Conservation (phyloP, 1,284 basidiomycete species). For the Amylostereum chailletii region DNA sequence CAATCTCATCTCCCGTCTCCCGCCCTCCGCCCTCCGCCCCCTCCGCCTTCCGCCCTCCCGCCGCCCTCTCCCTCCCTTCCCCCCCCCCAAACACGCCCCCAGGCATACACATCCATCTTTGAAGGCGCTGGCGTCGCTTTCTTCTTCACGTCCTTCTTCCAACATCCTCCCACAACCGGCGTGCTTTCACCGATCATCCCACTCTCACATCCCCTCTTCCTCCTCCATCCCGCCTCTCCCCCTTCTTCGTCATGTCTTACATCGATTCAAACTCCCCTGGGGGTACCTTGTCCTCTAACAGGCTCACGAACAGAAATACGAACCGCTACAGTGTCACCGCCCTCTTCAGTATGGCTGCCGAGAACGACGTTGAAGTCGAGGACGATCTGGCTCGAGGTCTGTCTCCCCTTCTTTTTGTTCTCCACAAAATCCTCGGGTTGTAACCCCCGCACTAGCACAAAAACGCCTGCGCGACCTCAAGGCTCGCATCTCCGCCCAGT, state of each 20-base stretch:
- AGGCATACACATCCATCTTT: not conserved
- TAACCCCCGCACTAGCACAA: constrained; percentile 54
- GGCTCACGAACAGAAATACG: constrained; percentile 84
- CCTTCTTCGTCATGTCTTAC: constrained; percentile 1
- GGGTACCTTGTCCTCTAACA: constrained; percentile 50
- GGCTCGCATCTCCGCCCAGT: constrained; percentile 95
- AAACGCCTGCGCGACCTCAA: constrained; percentile 94
- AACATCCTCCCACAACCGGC: not conserved
- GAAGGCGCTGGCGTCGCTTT: constrained; percentile 14
- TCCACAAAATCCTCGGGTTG: not conserved
- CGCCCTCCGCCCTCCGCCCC: too few species aligned
- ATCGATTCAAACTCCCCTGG: constrained; percentile 44
- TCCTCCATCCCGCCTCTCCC: constrained; percentile 3
- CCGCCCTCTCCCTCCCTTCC: constrained; percentile 1
- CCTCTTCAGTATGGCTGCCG: constrained; percentile 95
- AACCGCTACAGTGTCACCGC: constrained; percentile 96
- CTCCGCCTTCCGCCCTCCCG: not conserved
- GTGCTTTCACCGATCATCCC: not conserved
- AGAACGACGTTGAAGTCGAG: constrained; percentile 97
- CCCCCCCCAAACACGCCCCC: not conserved
- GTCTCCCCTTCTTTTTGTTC: constrained; percentile 19
- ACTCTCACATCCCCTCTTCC: not conserved
- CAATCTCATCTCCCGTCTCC: too few species aligned
- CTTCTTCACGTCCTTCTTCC: constrained; percentile 1
- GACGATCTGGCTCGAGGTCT: constrained; percentile 92